A percentile compares a stretch with the other conserved stretches of the same genome.
Conservation (phyloP, 257 asterid species). For the Anisodus acutangulus region DNA sequence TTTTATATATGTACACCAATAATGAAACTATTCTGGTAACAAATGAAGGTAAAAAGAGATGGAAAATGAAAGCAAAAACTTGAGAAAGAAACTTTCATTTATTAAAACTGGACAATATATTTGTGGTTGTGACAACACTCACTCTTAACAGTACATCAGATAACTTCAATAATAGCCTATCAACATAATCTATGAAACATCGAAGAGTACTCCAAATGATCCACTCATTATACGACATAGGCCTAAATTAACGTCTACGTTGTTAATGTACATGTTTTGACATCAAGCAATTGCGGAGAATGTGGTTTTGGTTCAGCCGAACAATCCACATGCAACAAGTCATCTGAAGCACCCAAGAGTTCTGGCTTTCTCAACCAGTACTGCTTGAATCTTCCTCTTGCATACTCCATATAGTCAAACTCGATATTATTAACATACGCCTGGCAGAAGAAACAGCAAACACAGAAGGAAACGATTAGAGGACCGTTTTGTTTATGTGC, state of each 20-base stretch:
- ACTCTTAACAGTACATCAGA: constrained; percentile 5
- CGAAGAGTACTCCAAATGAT: background rate
- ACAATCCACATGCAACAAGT: constrained; percentile 22
- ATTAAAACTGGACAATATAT: background rate
- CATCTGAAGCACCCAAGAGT: constrained; percentile 35
- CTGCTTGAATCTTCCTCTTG: constrained; percentile 84
- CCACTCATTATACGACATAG: constrained; percentile 16
- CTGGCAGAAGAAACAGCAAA: constrained; percentile 44
- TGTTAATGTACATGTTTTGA: constrained; percentile 16
- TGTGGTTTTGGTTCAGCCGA: constrained; percentile 28
- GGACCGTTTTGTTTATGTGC: background rate
- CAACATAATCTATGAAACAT: constrained; percentile 28
- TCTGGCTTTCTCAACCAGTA: constrained; percentile 67
- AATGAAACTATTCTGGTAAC: background rate
- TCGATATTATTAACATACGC: constrained; percentile 76
- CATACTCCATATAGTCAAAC: constrained; percentile 80
- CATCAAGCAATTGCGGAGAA: background rate
- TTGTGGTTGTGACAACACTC: background rate
- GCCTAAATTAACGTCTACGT: background rate
- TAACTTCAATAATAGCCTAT: constrained; percentile 14
- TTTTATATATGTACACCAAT: background rate
- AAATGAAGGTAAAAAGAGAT: constrained; percentile 7
- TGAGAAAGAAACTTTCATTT: background rate
- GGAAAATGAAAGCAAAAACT: constrained; percentile 7
- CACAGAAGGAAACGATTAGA: background rate